phyloP scores from a whole-genome alignment of 2,329 filamentous ascomycete species.

The Aspergillus sp. region DNA sequence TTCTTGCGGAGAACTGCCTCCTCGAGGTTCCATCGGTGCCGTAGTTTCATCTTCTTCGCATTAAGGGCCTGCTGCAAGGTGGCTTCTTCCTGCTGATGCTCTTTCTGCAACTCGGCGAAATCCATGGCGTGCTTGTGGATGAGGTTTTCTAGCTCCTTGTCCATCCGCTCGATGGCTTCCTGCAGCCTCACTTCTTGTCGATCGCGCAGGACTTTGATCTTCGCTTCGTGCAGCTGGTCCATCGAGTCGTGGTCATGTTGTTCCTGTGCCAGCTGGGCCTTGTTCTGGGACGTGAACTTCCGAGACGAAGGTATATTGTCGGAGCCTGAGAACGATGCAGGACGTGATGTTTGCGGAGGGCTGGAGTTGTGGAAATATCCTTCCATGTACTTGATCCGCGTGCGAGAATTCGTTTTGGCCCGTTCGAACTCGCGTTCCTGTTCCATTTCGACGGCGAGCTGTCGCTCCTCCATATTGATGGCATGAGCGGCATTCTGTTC shows the following conservation, averaged over 20 bases:
- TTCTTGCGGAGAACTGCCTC: slow-evolving; percentile 33
- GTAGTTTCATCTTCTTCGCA: slow-evolving; percentile 24
- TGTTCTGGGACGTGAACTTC: slow-evolving; percentile 32
- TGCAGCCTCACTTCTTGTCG: slow-evolving; percentile 35
- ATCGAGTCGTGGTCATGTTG: slow-evolving; percentile 35
- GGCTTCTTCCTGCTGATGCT: slow-evolving; percentile 26
- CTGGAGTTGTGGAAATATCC: slow-evolving; percentile 35
- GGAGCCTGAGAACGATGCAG: slow-evolving; percentile 13
- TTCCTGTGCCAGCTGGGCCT: slow-evolving; percentile 35
- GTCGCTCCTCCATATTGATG: slow-evolving; percentile 33
- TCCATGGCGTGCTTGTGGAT: slow-evolving; percentile 23
- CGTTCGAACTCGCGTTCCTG: slow-evolving; percentile 36
- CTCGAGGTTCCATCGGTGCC: slow-evolving; percentile 34
- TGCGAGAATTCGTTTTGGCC: slow-evolving; percentile 34
- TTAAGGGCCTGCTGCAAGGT: slow-evolving; percentile 23
- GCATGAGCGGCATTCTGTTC: slow-evolving; percentile 28
- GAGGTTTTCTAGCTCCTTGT: slow-evolving; percentile 28
- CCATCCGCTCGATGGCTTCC: slow-evolving; percentile 31
- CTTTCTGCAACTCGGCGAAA: slow-evolving; percentile 24
- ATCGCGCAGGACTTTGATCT: slow-evolving; percentile 39
- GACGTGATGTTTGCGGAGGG: slow-evolving; percentile 17
- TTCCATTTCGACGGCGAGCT: slow-evolving; percentile 36
- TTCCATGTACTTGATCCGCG: slow-evolving; percentile 40
- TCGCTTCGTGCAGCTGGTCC: slow-evolving; percentile 35
- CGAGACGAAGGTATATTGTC: slow-evolving; percentile 19